Conservation (phyloP, 2,329 filamentous ascomycete species). For the Trichoderma koningii region DNA sequence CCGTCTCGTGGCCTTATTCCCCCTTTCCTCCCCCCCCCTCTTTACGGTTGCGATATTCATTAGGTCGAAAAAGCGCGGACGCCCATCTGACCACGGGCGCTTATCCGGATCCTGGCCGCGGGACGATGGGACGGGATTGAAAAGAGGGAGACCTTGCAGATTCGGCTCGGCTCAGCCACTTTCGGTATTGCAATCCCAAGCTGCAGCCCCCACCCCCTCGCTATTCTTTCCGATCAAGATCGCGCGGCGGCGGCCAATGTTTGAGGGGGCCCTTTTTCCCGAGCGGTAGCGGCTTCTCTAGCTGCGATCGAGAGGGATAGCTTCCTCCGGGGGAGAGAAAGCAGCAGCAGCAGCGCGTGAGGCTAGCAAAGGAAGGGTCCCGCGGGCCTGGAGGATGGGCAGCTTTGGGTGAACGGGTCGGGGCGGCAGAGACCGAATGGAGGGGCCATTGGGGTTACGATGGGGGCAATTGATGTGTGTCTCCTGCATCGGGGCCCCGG, state of each 20-base stretch:
- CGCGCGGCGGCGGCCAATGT: neutral
- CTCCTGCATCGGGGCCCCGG: neutral
- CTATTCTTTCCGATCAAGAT: constrained; percentile 28
- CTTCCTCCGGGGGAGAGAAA: neutral
- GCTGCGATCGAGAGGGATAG: constrained; percentile 16
- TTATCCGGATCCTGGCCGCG: constrained; percentile 14
- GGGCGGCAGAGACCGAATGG: neutral
- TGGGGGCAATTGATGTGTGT: neutral
- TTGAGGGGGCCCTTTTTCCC: constrained; percentile 1
- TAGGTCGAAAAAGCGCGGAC: neutral
- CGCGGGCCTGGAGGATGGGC: too few species aligned
- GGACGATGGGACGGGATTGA: too few species aligned
- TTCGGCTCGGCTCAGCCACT: constrained; percentile 4
- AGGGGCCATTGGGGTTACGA: neutral
- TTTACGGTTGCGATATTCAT: constrained; percentile 2
- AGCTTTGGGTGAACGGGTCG: too few species aligned
- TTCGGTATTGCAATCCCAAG: constrained; percentile 28
- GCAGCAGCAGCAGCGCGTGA: neutral
- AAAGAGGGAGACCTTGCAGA: neutral
- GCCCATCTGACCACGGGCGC: neutral
- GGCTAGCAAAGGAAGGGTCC: neutral
- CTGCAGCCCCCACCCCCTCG: constrained; percentile 23
- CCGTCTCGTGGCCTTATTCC: neutral
- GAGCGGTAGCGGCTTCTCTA: constrained; percentile 23
- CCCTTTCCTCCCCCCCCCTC: too few species aligned